Base-by-base conservation (phyloP, 108 stramenopile genomes). In the Cyclotella atomus region DNA sequence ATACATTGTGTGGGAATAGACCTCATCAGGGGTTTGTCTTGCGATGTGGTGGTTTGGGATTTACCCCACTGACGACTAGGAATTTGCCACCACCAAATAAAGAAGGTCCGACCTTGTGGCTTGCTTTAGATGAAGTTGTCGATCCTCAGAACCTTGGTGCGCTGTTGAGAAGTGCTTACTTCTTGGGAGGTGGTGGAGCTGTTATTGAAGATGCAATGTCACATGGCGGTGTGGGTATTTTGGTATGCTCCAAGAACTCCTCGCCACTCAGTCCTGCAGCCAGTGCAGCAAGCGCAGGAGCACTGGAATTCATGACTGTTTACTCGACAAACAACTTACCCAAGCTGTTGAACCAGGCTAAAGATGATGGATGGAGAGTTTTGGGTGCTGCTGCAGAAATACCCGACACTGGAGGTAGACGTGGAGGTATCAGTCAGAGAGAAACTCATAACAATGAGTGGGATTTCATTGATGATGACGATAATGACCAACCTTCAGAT, bases 131-230 rank as follows among this genome's bases (percentile, higher is more conserved):
- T 74, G 94, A 95, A 75, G 92, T 97, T 14, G 90, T 90, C 9
- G 97, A 97, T 79, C 97, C 97, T 28, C 95, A 96, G 66, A 97
- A 97, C 70, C 73, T 97, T n/a, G 91, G 91, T n/a, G 91, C 93
- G 0, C 62, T 97, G 53, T 29, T 96, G 30, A 84, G 97, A 27
- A 89, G 91, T 16, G 86, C 85, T 1, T 86, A 84, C 59, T 97
- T 97, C 79, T 77, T 97, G 62, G 95, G 95, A 33, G 68, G 69
- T 6, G 78, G 77, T 20, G 30, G 44, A 27, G 77, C 64, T 20
- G 55, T 54, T 50, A 66, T 68, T 50, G 36, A 49, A 8, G 75
- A 68, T 24, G 66, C 59, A 35, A 45, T 29, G 21, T 20, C 6
- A 1, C 14, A 44, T 9, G 64, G 61, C 10, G 65, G 73, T 4